Evolutionary conservation across 2,329 filamentous ascomycete genomes (phyloP), one percentile per base, ranked within the genome.

Genomic region (Aspergillus chevalieri): DNA sequence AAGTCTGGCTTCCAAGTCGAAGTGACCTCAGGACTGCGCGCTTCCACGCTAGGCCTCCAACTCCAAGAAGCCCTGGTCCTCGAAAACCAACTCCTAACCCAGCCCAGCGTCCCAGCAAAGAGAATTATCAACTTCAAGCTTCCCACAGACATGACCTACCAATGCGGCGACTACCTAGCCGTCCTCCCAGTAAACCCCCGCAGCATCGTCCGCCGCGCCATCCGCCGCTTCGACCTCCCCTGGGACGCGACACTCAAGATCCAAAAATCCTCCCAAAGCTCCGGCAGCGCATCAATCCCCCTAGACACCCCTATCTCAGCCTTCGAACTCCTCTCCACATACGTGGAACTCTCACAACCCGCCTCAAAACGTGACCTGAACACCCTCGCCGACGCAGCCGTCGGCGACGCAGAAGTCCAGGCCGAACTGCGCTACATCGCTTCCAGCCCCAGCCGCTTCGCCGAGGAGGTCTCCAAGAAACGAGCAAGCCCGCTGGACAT

Each of bases 131-230:
- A 82, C 54, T 81, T 90, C 30, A 78, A 81, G 52, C 74, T 92
- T 1, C 87, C 87, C 0, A 78, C 75, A 0, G 80, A 78, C 46
- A 76, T 82, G 74, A 77, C 75, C 0, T 92, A 91, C 67, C 77
- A 79, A 36, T 79, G 84, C 2, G 88, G 87, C 12, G 87, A 92
- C 62, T 92, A 93, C 63, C 77, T 92, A 0, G 84, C 85, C 0
- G 74, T 90, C 2, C 72, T 90, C 1, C 87, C 87, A 0, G 69
- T 87, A 26, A 92, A 92, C 63, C 81, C 82, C 1, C 75, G 75
- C 43, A 69, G 77, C 26, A 81, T 74, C 8, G 79, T 91, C 2
- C 74, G 77, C 4, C 77, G 85, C 7, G 85, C 80, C 0, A 80
- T 89, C 68, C 73, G 78, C 19, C 59, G 69, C 49, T 91, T 90